Conservation (phyloP, 2,329 filamentous ascomycete species). For the Aureobasidium sp. region DNA sequence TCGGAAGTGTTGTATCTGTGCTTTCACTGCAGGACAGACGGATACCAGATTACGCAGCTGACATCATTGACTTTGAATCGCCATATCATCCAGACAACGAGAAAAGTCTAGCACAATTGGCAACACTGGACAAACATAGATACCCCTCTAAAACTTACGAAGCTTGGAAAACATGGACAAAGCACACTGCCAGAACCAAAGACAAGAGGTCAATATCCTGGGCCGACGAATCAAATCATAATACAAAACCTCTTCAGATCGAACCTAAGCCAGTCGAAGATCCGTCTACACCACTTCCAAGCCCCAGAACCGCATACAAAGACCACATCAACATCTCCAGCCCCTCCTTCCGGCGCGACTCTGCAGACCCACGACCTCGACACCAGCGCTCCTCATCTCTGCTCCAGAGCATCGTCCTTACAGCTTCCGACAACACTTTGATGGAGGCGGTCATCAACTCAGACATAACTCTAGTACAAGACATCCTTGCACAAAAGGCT, state of each 20-base stretch:
- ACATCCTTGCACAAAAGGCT: background rate
- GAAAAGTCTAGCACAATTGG: conserved; percentile 20
- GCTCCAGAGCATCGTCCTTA: background rate
- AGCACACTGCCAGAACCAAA: no score
- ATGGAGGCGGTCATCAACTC: background rate
- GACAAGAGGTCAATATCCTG: background rate
- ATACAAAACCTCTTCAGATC: background rate
- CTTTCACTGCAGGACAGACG: background rate
- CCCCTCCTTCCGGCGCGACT: background rate
- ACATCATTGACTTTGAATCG: conserved; percentile 23
- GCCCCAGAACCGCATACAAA: background rate
- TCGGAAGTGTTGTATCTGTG: background rate
- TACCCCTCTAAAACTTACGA: conserved; percentile 29
- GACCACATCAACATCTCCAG: background rate
- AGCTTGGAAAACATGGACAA: conserved; percentile 18
- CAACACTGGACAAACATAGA: conserved; percentile 16
- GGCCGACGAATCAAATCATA: background rate
- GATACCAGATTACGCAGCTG: background rate
- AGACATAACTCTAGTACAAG: background rate
- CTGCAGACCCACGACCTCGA: background rate
- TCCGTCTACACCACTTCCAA: background rate
- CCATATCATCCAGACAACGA: background rate
- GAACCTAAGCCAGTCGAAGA: background rate
- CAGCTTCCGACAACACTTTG: background rate
- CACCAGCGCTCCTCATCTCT: background rate